These are phyloP conservation scores for Lasiosphaeria ovina DNA, from an alignment of 495 filamentous ascomycete species.

Conservation along the genomic window DNA sequence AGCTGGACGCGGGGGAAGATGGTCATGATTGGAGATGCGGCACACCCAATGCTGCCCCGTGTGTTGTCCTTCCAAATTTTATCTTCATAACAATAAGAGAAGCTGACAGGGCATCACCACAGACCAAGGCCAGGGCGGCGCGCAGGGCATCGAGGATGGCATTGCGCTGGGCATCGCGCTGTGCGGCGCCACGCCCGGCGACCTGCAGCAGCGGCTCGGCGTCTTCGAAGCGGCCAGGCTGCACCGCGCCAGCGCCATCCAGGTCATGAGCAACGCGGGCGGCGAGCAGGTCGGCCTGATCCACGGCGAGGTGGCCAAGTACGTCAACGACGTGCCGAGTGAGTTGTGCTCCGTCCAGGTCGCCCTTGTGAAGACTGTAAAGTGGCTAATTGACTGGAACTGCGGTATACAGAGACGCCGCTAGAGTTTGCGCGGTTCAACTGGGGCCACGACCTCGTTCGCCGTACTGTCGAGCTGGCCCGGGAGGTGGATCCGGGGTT, in stretches of 20 bases:
- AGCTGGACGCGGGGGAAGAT: slow-evolving; percentile 41
- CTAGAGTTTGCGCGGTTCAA: slow-evolving; percentile 27
- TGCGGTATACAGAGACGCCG: slow-evolving; percentile 14
- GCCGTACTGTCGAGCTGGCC: slow-evolving; percentile 10
- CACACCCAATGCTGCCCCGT: slow-evolving; percentile 51
- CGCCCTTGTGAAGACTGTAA: background rate
- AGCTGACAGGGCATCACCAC: background rate
- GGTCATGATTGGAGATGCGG: slow-evolving; percentile 49
- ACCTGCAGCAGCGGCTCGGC: slow-evolving; percentile 40
- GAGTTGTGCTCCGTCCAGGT: background rate
- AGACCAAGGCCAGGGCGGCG: slow-evolving; percentile 48
- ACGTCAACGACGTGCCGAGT: slow-evolving; percentile 25
- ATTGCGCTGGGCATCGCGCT: slow-evolving; percentile 39
- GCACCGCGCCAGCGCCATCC: slow-evolving; percentile 51
- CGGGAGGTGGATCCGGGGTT: slow-evolving; percentile 15
- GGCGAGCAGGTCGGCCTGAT: slow-evolving; percentile 25
- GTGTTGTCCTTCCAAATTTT: background rate
- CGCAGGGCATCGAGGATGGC: slow-evolving; percentile 49
- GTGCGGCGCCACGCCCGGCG: slow-evolving; percentile 26
- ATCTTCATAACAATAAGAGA: background rate
- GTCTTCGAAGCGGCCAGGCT: slow-evolving; percentile 54
- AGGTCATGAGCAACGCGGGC: slow-evolving; percentile 43
- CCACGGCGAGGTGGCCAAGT: slow-evolving; percentile 22
- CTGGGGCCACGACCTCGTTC: slow-evolving; percentile 27
- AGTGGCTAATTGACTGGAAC: background rate